These are phyloP conservation scores for Pleurotus pulmonarius DNA, from an alignment of 768 basidiomycete species.

Conservation along the genomic window DNA sequence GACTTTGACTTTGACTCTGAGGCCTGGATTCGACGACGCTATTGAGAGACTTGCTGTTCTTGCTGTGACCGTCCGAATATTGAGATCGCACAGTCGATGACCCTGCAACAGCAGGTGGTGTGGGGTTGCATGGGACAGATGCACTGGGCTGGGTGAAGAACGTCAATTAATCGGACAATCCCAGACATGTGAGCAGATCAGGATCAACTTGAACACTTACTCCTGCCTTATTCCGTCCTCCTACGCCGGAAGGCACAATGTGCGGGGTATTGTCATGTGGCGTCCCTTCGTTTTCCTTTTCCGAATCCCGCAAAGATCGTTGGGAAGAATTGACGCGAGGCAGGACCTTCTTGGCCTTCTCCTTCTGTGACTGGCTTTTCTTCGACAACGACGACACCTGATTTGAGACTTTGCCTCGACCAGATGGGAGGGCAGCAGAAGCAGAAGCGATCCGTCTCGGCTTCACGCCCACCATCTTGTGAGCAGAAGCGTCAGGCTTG, in stretches of 20 bases:
- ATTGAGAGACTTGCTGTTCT: no score
- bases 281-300: not conserved
- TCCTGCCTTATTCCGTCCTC: not conserved
- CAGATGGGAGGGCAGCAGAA: not conserved
- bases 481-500: not conserved
- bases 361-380: no score
- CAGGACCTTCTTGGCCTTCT: not conserved
- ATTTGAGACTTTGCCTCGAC: not conserved
- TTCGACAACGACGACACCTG: not conserved
- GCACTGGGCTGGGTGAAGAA: not conserved
- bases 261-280: not conserved
- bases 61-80: not conserved
- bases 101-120: not conserved
- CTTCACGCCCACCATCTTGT: not conserved
- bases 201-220: not conserved
- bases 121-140: not conserved
- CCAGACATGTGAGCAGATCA: not conserved
- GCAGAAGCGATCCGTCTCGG: not conserved
- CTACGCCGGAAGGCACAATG: not conserved
- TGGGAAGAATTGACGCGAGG: not conserved
- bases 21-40: not conserved
- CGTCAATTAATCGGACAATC: not conserved
- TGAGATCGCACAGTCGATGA: not conserved
- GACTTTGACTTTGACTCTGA: slow-evolving; percentile 13
- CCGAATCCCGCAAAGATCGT: not conserved